Evolutionary conservation across 345 rosid genomes (phyloP), one percentile per base, ranked within the genome.

Genomic region (Acer yangbiense): DNA sequence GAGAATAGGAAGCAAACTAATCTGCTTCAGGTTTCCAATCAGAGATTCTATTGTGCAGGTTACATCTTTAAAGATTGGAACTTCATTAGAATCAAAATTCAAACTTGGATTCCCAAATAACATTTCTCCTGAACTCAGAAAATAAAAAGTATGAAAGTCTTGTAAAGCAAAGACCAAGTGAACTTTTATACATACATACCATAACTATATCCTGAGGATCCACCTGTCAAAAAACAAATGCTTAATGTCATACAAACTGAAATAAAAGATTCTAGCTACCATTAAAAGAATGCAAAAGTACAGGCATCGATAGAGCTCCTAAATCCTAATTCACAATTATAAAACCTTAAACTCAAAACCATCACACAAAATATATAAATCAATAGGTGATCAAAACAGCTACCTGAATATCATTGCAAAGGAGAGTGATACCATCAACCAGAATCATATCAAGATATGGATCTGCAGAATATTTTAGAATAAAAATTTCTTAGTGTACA

Each of bases 201-300:
- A 86, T 95, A 74, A 95, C 99, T 46, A 95, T 93, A 85, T 95
- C 99, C 88, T 95, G 99, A 73, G 98, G 99, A 88, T 95, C 99
- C 83, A 95, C 99, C 98, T 95, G 91, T 39, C 25, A 71, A 71
- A 86, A 80, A 78, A 43, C 5, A 76, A 80, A 60, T 39, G 72
- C 60, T 76, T 18, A 77, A 55, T 68, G 78, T 80, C 82, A 89
- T 0, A 5, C 58, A 1, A 60, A 65, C 61, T 41, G 69, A 52
- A 63, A 13, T 3, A 76, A 76, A 35, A 54, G 4, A 39, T 67
- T 67, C 35, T 63, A 54, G 21, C 52, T 1, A 48, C 25, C 4
- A 29, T 68, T 60, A 13, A 32, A 46, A 16, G 6, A 41, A 65
- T 27, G 32, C 11, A 11, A 46, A 73, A 67, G 43, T 32, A 9